These are phyloP conservation scores for Paramecium octaurelia DNA, from an alignment of 73 alveolate species.

Conservation along the genomic window DNA sequence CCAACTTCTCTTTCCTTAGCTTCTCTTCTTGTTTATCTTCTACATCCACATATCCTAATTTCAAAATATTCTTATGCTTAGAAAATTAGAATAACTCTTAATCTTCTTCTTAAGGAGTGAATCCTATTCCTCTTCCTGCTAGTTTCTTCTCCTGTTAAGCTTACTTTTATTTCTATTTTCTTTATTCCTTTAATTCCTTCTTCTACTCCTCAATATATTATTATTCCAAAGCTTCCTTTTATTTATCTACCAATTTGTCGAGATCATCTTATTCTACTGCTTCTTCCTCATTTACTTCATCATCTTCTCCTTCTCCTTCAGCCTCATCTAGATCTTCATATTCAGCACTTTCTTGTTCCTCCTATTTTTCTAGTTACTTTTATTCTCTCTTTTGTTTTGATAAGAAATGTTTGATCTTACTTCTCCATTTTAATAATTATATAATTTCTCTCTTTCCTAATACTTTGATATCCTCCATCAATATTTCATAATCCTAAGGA, in stretches of 20 bases:
- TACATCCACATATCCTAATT: not conserved
- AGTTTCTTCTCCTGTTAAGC: not conserved
- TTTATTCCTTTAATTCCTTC: constrained; percentile 59
- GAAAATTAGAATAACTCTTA: constrained; percentile 59
- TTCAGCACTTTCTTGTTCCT: constrained; percentile 59
- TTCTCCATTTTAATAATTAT: constrained; percentile 86
- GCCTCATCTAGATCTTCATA: constrained; percentile 68
- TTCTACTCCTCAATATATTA: constrained; percentile 46
- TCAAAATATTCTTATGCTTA: not conserved
- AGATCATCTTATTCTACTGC: constrained; percentile 56
- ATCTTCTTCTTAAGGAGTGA: constrained; percentile 55
- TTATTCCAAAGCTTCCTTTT: constrained; percentile 51
- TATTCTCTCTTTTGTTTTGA: constrained; percentile 69
- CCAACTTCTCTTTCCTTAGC: not conserved
- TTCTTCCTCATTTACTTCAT: not conserved
- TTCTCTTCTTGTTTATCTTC: not conserved
- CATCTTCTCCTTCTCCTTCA: constrained; percentile 67
- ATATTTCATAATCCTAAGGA: constrained; percentile 73
- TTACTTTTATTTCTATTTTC: constrained; percentile 25
- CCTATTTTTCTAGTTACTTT: not conserved
- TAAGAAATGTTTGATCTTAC: constrained; percentile 73
- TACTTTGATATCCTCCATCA: constrained; percentile 89
- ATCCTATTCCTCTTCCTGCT: constrained; percentile 5
- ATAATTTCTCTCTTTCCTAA: constrained; percentile 90
- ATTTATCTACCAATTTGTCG: constrained; percentile 66